A percentile compares a stretch with the other conserved stretches of the same genome.
Evolutionary conservation across 805 yeast genomes (phyloP).

Genomic region (Nakazawaea wickerhamii): DNA sequence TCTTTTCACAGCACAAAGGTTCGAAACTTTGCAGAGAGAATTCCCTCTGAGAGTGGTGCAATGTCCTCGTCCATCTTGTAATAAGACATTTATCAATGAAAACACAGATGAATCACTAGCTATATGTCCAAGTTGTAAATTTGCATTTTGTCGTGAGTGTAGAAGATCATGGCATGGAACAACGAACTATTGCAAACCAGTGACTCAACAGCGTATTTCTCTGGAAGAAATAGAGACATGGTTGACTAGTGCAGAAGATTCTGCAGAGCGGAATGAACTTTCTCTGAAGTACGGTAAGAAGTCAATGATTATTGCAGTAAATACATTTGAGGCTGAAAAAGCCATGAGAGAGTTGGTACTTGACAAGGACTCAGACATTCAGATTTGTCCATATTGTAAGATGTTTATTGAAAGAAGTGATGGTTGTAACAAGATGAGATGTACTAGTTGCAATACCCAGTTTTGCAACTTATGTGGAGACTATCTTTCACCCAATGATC

Average conservation of each 20-base stretch:
- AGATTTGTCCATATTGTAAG: slow-evolving; percentile 48
- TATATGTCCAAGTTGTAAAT: slow-evolving; percentile 42
- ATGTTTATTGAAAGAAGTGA: slow-evolving; percentile 47
- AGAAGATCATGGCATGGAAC: slow-evolving; percentile 59
- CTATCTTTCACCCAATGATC: slow-evolving; percentile 31
- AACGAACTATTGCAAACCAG: slow-evolving; percentile 37
- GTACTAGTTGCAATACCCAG: slow-evolving; percentile 39
- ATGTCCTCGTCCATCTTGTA: slow-evolving; percentile 46
- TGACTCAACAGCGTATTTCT: slow-evolving; percentile 29
- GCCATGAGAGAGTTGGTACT: slow-evolving; percentile 38
- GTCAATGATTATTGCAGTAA: slow-evolving; percentile 34
- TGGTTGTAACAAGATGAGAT: slow-evolving; percentile 63
- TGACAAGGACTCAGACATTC: slow-evolving; percentile 36
- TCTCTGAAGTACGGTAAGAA: slow-evolving; percentile 39
- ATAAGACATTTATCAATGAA: slow-evolving; percentile 39
- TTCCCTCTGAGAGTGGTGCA: slow-evolving; percentile 43
- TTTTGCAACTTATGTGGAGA: slow-evolving; percentile 56
- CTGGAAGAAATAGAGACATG: slow-evolving; percentile 32
- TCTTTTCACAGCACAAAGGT: slow-evolving; percentile 33
- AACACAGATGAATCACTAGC: slow-evolving; percentile 41
- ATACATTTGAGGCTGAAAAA: slow-evolving; percentile 41
- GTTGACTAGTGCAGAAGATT: slow-evolving; percentile 27
- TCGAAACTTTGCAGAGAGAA: slow-evolving; percentile 36
- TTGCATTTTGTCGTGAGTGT: slow-evolving; percentile 54
- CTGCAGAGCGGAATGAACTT: slow-evolving; percentile 26